Evolutionary conservation across 345 rosid species (phyloP).

Genomic region (Salix suchowensis): DNA sequence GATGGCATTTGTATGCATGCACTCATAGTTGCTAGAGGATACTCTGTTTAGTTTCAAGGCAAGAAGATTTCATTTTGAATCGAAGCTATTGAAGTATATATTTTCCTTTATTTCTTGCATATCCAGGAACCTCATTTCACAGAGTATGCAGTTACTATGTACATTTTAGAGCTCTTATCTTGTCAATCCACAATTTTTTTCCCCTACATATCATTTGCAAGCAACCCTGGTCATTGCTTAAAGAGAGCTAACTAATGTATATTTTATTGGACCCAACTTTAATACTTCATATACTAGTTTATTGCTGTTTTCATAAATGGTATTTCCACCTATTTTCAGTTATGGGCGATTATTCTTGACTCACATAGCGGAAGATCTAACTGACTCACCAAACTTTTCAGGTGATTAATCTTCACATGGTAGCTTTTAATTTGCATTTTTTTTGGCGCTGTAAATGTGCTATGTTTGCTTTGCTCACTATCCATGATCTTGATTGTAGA

Average conservation of each 20-base stretch:
- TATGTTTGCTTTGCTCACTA: background rate
- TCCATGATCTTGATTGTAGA: slow-evolving; percentile 46
- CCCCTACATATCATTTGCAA: background rate
- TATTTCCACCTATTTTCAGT: slow-evolving; percentile 25
- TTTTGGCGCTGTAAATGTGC: background rate
- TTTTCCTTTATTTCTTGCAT: background rate
- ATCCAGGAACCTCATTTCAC: background rate
- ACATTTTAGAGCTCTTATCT: background rate
- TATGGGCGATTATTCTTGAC: slow-evolving; percentile 68
- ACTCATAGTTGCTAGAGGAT: background rate
- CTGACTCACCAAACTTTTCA: slow-evolving; percentile 56
- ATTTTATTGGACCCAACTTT: background rate
- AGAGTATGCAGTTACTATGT: background rate
- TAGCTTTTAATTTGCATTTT: slow-evolving; percentile 3
- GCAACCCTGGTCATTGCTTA: background rate
- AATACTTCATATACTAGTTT: background rate
- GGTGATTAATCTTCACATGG: slow-evolving; percentile 45
- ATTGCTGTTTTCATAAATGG: slow-evolving; percentile 1
- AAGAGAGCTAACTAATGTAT: background rate
- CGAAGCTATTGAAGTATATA: background rate
- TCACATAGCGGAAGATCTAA: slow-evolving; percentile 71
- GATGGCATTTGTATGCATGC: background rate
- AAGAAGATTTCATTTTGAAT: background rate
- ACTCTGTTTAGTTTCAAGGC: background rate
- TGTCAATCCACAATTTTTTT: background rate